These are phyloP conservation scores for Spinacia oleracea DNA, from an alignment of 179 eudicot genomes.

Conservation along the genomic window DNA sequence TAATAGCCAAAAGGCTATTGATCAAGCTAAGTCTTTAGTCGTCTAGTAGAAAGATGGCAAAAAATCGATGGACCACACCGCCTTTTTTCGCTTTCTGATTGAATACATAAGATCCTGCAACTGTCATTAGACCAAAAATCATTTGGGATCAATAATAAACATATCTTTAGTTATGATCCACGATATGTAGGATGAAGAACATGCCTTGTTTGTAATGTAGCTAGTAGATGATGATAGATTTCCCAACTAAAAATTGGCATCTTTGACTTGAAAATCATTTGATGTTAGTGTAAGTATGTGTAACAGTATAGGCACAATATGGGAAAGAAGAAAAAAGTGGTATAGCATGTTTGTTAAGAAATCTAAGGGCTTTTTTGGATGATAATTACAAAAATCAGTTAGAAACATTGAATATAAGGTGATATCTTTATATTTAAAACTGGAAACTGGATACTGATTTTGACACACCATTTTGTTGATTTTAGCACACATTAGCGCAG, in stretches of 20 bases:
- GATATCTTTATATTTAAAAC: too few relatives aligned
- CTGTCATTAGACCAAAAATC: constrained; percentile 17
- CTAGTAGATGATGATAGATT: constrained; percentile 6
- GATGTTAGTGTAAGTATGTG: not conserved
- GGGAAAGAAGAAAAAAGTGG: not conserved
- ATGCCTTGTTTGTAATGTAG: constrained; percentile 33
- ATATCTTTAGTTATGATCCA: constrained; percentile 2
- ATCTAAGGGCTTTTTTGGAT: not conserved
- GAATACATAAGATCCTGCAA: constrained; percentile 10
- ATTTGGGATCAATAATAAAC: constrained; percentile 2
- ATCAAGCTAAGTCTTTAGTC: constrained; percentile 1
- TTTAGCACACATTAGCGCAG: too few relatives aligned
- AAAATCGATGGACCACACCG: constrained; percentile 22
- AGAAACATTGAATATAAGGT: not conserved
- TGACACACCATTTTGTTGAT: too few relatives aligned
- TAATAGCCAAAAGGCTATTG: constrained; percentile 8
- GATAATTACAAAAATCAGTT: not conserved
- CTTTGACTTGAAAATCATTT: constrained; percentile 25
- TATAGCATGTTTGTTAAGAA: constrained; percentile 1
- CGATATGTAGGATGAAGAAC: constrained; percentile 23
- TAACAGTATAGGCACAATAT: not conserved
- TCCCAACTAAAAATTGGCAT: constrained; percentile 22
- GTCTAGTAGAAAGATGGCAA: not conserved
- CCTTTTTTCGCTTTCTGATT: constrained; percentile 1
- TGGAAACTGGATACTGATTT: too few relatives aligned